phyloP scores from a whole-genome alignment of 306 rosid species.

The Leucaena leucocephala region DNA sequence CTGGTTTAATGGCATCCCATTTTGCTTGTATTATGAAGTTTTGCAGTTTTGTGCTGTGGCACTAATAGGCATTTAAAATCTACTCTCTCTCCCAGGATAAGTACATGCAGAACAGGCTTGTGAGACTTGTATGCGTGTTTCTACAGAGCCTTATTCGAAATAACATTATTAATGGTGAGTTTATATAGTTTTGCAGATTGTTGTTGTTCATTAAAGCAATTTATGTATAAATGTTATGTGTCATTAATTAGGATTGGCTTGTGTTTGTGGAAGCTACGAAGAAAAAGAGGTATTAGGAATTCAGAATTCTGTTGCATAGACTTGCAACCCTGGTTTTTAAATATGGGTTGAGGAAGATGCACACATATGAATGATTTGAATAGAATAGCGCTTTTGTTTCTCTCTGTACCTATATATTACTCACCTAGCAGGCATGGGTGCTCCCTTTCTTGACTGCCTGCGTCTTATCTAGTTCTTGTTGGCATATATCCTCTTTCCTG shows the following conservation, averaged over 20 bases:
- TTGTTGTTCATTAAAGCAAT: conserved; percentile 4
- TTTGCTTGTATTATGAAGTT: background rate
- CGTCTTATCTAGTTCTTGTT: background rate
- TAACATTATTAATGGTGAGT: conserved; percentile 91
- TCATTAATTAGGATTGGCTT: background rate
- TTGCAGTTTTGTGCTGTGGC: background rate
- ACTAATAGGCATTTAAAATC: conserved; percentile 19
- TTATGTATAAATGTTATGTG: conserved; percentile 8
- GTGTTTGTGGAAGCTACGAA: background rate
- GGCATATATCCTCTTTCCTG: conserved; percentile 2
- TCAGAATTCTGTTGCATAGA: background rate
- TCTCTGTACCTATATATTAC: background rate
- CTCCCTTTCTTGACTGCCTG: conserved; percentile 8
- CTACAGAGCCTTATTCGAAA: conserved; percentile 97
- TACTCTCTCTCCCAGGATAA: conserved; percentile 69
- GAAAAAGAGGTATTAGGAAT: background rate
- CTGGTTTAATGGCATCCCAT: conserved; percentile 1
- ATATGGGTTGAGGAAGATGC: background rate
- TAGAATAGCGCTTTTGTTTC: background rate
- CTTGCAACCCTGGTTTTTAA: background rate
- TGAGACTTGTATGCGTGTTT: conserved; percentile 95
- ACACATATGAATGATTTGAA: background rate
- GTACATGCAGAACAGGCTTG: conserved; percentile 99
- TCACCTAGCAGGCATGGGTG: background rate
- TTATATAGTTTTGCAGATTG: conserved; percentile 24